Evolutionary conservation across 495 filamentous ascomycete species (phyloP), one percentile per base, ranked within the genome.

Genomic region (Xylaria cubensis): DNA sequence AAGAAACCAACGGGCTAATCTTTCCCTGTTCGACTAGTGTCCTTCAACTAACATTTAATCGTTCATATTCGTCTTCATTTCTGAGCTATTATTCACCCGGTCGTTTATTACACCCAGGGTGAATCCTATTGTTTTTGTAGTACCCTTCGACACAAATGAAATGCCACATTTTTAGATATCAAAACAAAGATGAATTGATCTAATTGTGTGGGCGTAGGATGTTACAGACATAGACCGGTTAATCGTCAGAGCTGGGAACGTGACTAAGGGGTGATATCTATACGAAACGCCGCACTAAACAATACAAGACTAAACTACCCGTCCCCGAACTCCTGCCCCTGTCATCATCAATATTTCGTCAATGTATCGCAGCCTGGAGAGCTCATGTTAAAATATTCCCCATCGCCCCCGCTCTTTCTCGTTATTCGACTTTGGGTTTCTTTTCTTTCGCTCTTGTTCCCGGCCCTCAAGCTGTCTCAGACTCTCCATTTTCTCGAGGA

Each of bases 401-500:
- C 80, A 82, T 29, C 79, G 74, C 24, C 75, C 74, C 12, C 79
- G 71, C 65, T 76, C 76, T 56, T 78, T 78, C 71, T 79, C 74
- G 24, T 67, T 64, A 34, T 56, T 64, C 39, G 74, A 72, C 70
- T 77, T 79, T 5, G 34, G 24, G n/a, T 63, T 64, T 8, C 56
- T 36, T 65, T 71, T 74, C 41, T 53, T 29, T 42, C 77, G 64
- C 3, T 80, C 79, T 12, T 69, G 72, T 46, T 81, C 79, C 32
- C 75, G 69, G n/a, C 80, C 81, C 74, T 97, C 94, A 24, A 99
- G 82, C 62, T 91, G 89, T 67, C 93, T 87, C 73, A 99, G 83
- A 46, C 92, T 90, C 75, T 98, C 93, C 85, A 98, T 97, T 86
- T 99, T 98, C 80, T 91, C 90, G 29, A 99, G 84, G 13, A 95